Base-by-base conservation (phyloP, 83 land plant genomes). In the Picea mariana region DNA sequence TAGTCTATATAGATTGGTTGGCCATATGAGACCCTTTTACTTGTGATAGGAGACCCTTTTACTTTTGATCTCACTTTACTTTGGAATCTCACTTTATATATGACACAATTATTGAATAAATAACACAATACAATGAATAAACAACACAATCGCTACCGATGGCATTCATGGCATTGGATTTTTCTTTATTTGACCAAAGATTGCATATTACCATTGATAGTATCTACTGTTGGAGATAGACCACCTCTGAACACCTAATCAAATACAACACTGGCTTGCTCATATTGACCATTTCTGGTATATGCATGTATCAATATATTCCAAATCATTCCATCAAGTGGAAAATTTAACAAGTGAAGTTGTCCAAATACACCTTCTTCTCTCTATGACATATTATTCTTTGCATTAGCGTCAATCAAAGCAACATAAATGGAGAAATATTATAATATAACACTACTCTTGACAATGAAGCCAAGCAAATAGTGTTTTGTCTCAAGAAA, bases 261-360 rank as follows among this genome's bases (percentile, higher is more conserved):
- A 80, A 95, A 89, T 76, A 87, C 77, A 62, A 89, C 88, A 78
- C 90, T 88, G 44, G 98, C 98, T 79, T 86, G 85, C 77, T 93
- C 91, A 82, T 93, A 90, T 66, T 79, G 83, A 67, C 92, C 96
- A 87, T 87, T 90, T 69, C 72, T 81, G 63, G 93, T 94, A 89
- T 95, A 95, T 42, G 95, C 93, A 67, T 86, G 52, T 26, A 95
- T 90, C 8, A 95, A 83, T 40, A 95, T 89, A 86, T 93, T 93
- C 88, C 93, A 95, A 26, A 91, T 85, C 78, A 86, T 92, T 11
- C 89, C 26, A 82, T 87, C 87, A 13, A 91, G 75, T 6, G 55
- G 26, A 15, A 71, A 67, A 11, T 82, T 73, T 52, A 38, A 87
- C 52, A 49, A 62, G 68, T 88, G 87, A 12, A 93, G 44, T 65